Conservation (phyloP, 176 grass and related monocot genomes). For the Oryza punctata region DNA sequence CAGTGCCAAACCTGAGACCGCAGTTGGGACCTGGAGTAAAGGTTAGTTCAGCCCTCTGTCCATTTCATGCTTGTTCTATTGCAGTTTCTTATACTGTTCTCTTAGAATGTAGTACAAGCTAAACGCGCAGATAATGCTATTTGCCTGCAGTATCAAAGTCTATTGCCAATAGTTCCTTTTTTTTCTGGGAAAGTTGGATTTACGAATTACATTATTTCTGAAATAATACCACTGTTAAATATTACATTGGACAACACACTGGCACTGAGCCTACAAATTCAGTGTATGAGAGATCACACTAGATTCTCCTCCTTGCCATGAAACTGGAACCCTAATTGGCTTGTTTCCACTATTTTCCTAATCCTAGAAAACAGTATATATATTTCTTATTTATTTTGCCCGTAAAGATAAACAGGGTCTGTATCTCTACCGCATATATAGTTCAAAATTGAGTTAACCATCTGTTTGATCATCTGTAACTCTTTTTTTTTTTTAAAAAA, state of each 20-base stretch:
- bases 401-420: neutral
- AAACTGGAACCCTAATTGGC: conserved; percentile 3
- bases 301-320: conserved; percentile 3
- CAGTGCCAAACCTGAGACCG: conserved; percentile 36
- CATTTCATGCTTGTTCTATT: conserved; percentile 13
- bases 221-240: neutral
- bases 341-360: neutral
- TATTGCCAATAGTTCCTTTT: neutral
- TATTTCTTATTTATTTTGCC: neutral
- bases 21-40: conserved; percentile 40
- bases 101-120: neutral
- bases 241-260: conserved; percentile 7
- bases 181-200: neutral
- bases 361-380: neutral
- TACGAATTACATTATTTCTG: neutral
- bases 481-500: neutral
- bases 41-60: conserved; percentile 37
- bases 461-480: neutral
- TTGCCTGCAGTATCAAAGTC: neutral
- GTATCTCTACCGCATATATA: neutral
- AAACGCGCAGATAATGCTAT: neutral
- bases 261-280: conserved; percentile 1
- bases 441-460: neutral
- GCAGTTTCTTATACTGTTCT: neutral
- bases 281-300: neutral